phyloP scores from a whole-genome alignment of 176 grass and related monocot species.

The Saccharum officinarum region DNA sequence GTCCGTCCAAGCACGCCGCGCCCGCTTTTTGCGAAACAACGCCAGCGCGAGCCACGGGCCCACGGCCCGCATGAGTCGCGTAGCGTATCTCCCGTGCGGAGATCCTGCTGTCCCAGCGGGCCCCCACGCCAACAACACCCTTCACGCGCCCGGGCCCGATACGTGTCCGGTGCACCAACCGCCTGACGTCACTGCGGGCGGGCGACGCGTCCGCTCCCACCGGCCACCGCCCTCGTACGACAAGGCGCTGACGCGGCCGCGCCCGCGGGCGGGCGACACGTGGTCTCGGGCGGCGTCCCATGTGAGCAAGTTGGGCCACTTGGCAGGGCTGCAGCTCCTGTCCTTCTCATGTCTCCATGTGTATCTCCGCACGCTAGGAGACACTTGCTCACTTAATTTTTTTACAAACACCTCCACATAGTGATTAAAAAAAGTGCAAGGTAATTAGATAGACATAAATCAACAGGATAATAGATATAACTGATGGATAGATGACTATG shows the following conservation, averaged over 20 bases:
- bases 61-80: background rate
- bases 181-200: background rate
- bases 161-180: background rate
- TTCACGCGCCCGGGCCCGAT: background rate
- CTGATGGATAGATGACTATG: too few species aligned
- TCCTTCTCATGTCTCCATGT: too few species aligned
- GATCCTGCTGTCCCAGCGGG: constrained; percentile 15
- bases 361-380: too few species aligned
- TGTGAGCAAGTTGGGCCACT: constrained; percentile 44
- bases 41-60: background rate
- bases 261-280: constrained; percentile 16
- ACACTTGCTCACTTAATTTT: too few species aligned
- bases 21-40: constrained; percentile 13
- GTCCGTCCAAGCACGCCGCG: constrained; percentile 29
- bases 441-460: too few species aligned
- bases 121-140: background rate
- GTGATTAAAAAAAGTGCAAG: too few species aligned
- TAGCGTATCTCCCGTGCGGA: background rate
- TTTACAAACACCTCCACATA: too few species aligned
- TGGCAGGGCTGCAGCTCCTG: too few species aligned
- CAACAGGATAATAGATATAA: too few species aligned
- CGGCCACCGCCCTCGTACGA: background rate
- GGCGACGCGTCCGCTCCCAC: background rate
- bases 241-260: constrained; percentile 8
- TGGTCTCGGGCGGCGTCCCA: background rate